phyloP scores from a whole-genome alignment of 2,329 filamentous ascomycete genomes.

The Nothophaeocryptopus gaeumannii region DNA sequence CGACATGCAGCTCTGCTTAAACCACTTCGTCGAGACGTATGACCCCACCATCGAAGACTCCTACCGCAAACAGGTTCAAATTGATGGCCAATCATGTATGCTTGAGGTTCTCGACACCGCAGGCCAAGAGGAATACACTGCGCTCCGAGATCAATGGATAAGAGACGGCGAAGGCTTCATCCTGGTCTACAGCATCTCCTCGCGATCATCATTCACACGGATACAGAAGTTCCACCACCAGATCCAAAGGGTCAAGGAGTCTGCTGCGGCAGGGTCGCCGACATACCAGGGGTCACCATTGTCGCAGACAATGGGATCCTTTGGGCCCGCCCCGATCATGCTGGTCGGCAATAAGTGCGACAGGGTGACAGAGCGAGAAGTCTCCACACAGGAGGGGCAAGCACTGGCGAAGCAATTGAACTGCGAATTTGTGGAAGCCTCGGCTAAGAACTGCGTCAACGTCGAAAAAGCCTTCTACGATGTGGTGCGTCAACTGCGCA shows the following conservation, averaged over 20 bases:
- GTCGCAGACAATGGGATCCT: constrained; percentile 55
- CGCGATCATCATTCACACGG: constrained; percentile 87
- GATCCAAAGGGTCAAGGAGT: constrained; percentile 96
- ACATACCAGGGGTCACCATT: constrained; percentile 75
- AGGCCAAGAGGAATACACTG: constrained; percentile 97
- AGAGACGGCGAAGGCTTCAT: constrained; percentile 96
- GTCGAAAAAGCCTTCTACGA: constrained; percentile 99
- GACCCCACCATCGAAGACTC: constrained; percentile 68
- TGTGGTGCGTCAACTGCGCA: constrained; percentile 84
- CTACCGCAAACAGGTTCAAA: constrained; percentile 71
- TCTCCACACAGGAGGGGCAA: constrained; percentile 93
- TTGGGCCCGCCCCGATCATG: constrained; percentile 86
- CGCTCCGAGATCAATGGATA: constrained; percentile 96
- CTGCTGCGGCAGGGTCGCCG: constrained; percentile 66
- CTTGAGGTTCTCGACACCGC: constrained; percentile 95
- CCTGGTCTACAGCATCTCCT: constrained; percentile 97
- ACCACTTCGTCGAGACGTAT: constrained; percentile 95
- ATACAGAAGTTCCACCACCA: constrained; percentile 96
- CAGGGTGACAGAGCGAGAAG: constrained; percentile 89
- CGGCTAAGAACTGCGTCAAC: constrained; percentile 96
- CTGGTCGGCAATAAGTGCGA: constrained; percentile 98
- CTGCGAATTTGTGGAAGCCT: constrained; percentile 95
- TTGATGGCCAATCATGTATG: constrained; percentile 94
- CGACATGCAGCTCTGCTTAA: constrained; percentile 74
- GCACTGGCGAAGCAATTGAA: constrained; percentile 86